A percentile compares a stretch with the other conserved stretches of the same genome.
Conservation (phyloP, 1,139 yeast genomes). For the Candida freyschussii region DNA sequence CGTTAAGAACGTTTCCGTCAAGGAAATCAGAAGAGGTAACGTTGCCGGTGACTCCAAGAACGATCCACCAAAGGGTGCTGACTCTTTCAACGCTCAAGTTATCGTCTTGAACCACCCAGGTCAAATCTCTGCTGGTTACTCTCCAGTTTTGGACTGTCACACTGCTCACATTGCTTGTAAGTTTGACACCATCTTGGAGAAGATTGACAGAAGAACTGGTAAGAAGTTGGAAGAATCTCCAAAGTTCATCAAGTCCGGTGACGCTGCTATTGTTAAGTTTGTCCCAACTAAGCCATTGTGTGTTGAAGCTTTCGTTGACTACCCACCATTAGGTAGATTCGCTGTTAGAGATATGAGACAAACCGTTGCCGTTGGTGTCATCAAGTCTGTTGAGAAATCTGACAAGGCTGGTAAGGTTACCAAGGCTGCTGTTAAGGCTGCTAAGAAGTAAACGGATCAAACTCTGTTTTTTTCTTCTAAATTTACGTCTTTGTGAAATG, state of each 20-base stretch:
- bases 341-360: constrained; percentile 99
- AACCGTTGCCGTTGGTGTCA: constrained; percentile 99
- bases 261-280: constrained; percentile 89
- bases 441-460: constrained; percentile 70
- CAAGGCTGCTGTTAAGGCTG: constrained; percentile 99
- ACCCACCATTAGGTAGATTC: constrained; percentile 99
- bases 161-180: constrained; percentile 94
- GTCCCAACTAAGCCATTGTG: constrained; percentile 95
- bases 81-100: constrained; percentile 84
- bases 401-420: constrained; percentile 96
- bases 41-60: constrained; percentile 94
- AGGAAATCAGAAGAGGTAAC: constrained; percentile 94
- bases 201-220: constrained; percentile 95
- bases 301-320: constrained; percentile 87
- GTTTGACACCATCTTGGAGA: constrained; percentile 77
- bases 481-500: not conserved
- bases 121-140: constrained; percentile 89
- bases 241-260: constrained; percentile 89
- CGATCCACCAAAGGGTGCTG: constrained; percentile 85
- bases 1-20: constrained; percentile 91
- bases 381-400: constrained; percentile 95
- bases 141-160: constrained; percentile 93
- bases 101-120: constrained; percentile 92
- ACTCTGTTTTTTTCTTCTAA: not conserved
- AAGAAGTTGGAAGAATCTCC: constrained; percentile 79